Base-by-base conservation (phyloP, 352 stramenopile species). In the Elongisporangium prolatum region DNA sequence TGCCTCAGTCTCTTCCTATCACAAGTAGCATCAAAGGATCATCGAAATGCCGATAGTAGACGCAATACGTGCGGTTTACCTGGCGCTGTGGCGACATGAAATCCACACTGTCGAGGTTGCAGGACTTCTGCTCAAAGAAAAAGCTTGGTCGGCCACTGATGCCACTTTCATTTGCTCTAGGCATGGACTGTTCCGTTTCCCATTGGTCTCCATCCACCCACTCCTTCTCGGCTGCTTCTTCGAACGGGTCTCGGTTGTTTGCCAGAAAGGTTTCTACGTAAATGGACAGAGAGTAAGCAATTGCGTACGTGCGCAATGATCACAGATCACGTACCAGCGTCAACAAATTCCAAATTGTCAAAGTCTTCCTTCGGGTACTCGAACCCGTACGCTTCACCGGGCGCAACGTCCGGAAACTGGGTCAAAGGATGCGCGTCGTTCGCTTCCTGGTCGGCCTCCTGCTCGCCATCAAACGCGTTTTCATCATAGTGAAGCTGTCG, bases 41-140 rank as follows among this genome's bases (percentile, higher is more conserved):
- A 44, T 9, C 4, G 11, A 16, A 34, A 34, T 34, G 3, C 24
- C 24, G 11, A 44, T 44, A 44, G 34, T 11, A 16, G 10, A 17
- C 34, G 11, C 28, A 38, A 10, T 10, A 38, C 25, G 28, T 11
- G 28, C 9, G 28, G 9, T 17, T 44, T 44, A 44, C 66, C 1
- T 64, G 44, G 18, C 59, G 61, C 14, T 57, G 57, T 1, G 76
- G 74, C 9, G 75, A 87, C 16, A 80, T 82, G 16, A 92, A 85
- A 44, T 90, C 74, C 28, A 92, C 83, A 18, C 71, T 65, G 17
- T 90, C 77, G 60, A 92, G 67, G 61, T 85, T 84, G 16, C 83
- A 75, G n/a, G 83, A 92, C 28, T 78, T 84, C 21, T 69, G 69
- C 49, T 89, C 69, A 25, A 92, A 92, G 25, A 90, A 90, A 51